Evolutionary conservation across 306 rosid genomes (phyloP), one percentile per base, ranked within the genome.

Genomic region (apple (Malus domestica)): DNA sequence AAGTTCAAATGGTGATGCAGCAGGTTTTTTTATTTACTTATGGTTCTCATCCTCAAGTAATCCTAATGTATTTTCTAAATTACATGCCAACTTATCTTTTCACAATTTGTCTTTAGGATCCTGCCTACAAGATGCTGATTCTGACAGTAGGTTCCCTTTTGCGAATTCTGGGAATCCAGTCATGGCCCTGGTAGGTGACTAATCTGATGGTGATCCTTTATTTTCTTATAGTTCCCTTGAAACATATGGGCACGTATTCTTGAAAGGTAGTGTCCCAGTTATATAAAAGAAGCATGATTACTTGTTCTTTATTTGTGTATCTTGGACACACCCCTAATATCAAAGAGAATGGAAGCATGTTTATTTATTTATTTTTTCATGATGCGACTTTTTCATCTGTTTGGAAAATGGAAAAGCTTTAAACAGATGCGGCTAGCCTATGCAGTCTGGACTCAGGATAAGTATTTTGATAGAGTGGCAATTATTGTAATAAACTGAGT

Each of bases 151-250:
- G 78, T 93, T 92, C 63, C 97, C 99, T 32, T 96, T 96, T 87
- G 90, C 93, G 33, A 96, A 90, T 85, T 96, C 99, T 79, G 96
- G 90, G 85, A 96, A 92, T 88, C 99, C 98, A 58, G 98, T 92
- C 80, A 96, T 92, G 99, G 85, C 99, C 74, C 79, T 96, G 98
- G 99, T 96, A 86, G 78, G 90, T 85, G 83, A 70, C 85, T 73
- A 70, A 69, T 83, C 19, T 57, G 68, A 74, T 85, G 79, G 15
- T 72, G 76, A 66, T 58, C 55, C 42, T 74, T 19, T 62, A 18
- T 62, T 29, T 62, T 58, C 42, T n/a, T 62, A 12, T 45, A 62
- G 29, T 7, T 62, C 8, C 46, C 70, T 44, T 12, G 44, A 10
- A 73, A 22, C 68, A 22, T 59, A 22, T 71, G 75, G 27, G 40